Base-by-base conservation (phyloP, 805 yeast genomes). In the Metschnikowia dekortorum region DNA sequence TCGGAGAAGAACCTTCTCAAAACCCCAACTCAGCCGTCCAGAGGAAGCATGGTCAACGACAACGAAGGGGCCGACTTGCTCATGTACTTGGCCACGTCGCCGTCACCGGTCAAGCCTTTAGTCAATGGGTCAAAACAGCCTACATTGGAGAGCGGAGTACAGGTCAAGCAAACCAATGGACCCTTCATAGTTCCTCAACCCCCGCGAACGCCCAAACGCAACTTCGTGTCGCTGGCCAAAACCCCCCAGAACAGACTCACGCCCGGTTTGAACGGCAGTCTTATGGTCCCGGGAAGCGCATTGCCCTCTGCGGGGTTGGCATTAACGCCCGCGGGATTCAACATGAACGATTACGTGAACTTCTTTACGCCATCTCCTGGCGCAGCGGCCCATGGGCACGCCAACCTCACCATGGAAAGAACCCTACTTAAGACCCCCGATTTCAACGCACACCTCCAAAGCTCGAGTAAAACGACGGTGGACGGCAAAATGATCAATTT, bases 11-110 rank as follows among this genome's bases (percentile, higher is more conserved):
- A 30, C 31, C 47, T 53, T 31, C 64, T 68, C 50, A 64, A 63
- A 39, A 73, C 77, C 0, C 77, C 78, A 3, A 71, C 75, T 2
- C 74, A 69, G 52, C 56, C 66, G 1, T 54, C 60, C 30, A 46
- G 58, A 18, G 55, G 56, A 29, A 63, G 59, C 30, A 31, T 38
- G 10, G 64, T 62, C 49, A 66, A 69, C 44, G 76, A 74, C 54
- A 68, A 68, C 33, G 94, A 87, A 66, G 96, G 95, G 11, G 96
- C 95, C 1, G 92, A 85, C 63, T 69, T 89, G 53, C 75, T 89
- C 53, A 79, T 89, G 81, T 89, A 81, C 65, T 71, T 89, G 57
- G 95, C 96, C 2, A 85, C 91, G 6, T 86, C 94, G 8, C 96
- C 96, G 1, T 80, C 87, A 0, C 87, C 87, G 1, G 80, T 81